phyloP scores from a whole-genome alignment of 1,284 basidiomycete genomes.

The Megacollybia platyphylla region DNA sequence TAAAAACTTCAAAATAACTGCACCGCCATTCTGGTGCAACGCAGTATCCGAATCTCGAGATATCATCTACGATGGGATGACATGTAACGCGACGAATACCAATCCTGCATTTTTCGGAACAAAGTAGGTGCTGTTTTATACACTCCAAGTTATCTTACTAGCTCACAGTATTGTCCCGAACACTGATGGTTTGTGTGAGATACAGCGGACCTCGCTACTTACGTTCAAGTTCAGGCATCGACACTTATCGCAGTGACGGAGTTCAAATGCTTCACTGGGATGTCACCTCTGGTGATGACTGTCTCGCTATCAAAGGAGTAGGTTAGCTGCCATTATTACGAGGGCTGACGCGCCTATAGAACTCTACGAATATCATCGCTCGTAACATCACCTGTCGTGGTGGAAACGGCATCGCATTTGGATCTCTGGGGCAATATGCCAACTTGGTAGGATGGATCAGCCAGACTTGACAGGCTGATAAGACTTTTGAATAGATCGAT shows the following conservation, averaged over 20 bases:
- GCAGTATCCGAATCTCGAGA: conserved; percentile 39
- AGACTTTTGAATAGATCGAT: conserved; percentile 25
- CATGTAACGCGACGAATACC: conserved; percentile 46
- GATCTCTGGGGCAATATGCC: conserved; percentile 48
- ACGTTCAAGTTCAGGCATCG: conserved; percentile 28
- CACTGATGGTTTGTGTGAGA: conserved; percentile 34
- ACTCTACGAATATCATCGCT: conserved; percentile 41
- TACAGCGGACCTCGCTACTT: not conserved
- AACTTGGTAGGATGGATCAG: conserved; percentile 25
- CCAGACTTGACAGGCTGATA: not conserved
- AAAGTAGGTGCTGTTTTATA: conserved; percentile 24
- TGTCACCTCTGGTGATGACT: conserved; percentile 53
- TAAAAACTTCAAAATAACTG: conserved; percentile 39
- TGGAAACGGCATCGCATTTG: conserved; percentile 56
- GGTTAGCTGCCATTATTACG: conserved; percentile 8
- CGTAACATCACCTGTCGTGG: conserved; percentile 42
- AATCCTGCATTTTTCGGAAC: conserved; percentile 34
- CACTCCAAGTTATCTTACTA: conserved; percentile 3
- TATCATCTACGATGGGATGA: conserved; percentile 49
- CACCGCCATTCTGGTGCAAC: conserved; percentile 59
- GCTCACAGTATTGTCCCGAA: conserved; percentile 43
- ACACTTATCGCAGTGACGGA: conserved; percentile 45
- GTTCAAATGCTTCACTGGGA: conserved; percentile 44
- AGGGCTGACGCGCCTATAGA: conserved; percentile 18
- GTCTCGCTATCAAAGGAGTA: conserved; percentile 54